Base-by-base conservation (phyloP, 139 green algal species). In the Asterochloris erici region DNA sequence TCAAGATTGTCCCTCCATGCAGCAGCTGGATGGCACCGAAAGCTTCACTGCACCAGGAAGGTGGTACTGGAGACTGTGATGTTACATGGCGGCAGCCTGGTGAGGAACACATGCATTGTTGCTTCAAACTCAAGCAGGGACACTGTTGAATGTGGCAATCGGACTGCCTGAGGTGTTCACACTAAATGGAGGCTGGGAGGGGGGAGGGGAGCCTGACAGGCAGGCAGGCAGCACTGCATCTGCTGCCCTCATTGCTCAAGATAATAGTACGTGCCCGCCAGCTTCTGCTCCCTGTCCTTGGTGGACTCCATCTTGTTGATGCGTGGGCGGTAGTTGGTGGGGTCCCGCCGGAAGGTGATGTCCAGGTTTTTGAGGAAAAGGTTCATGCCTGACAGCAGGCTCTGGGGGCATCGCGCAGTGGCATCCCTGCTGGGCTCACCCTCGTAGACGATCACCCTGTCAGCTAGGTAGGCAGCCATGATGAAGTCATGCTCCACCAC, bases 401-500 rank as follows among this genome's bases (percentile, higher is more conserved):
- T 85, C 88, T 96, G 92, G 12, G 97, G 97, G 26, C 88, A 83
- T 68, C 81, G 84, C 9, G 97, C 97, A 10, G 87, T 93, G 68
- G 95, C 96, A 12, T 92, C 77, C 80, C 91, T 89, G 54, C 91
- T 95, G 13, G 97, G 94, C 86, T 90, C 63, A 23, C 97, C 97
- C 78, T 98, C 94, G 85, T 99, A 99, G 78, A 99, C 96, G 61
- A 99, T 94, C 74, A 99, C 97, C 0, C 89, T 86, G 90, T 99
- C 96, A 19, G 97, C 96, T 74, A 99, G 92, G 90, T 99, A 99
- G 14, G 97, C 97, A 38, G 97, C 95, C 97, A 99, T 99, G 95
- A 99, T 99, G 93, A 99, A 99, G 83, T 99, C 97, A 90, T 99
- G 97, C 94, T 99, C 97, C 85, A 99, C 97, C 14, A 99, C 95